A percentile compares a stretch with the other conserved stretches of the same genome.
Conservation (phyloP, 2,329 filamentous ascomycete species). For the Hypoxylon sp. region DNA sequence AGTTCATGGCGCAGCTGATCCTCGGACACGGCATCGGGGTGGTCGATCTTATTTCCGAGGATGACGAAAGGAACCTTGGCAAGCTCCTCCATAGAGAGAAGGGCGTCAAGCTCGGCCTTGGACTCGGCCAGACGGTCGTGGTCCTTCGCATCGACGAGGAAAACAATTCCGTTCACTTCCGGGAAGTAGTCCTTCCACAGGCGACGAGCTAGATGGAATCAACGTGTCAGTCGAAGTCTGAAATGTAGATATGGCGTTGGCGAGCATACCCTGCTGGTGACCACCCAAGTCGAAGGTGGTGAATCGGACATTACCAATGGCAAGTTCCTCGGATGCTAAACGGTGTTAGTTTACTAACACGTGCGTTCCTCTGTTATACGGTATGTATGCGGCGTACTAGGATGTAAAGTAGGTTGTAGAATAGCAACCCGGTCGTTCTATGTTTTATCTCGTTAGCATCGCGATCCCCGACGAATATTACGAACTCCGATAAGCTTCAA, state of each 20-base stretch:
- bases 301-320: constrained; percentile 93
- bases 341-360: constrained; percentile 46
- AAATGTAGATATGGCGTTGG: not conserved
- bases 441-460: constrained; percentile 26
- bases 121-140: constrained; percentile 93
- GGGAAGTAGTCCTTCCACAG: constrained; percentile 98
- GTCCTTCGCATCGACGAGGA: constrained; percentile 98
- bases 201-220: constrained; percentile 75
- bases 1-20: constrained; percentile 93
- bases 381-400: constrained; percentile 72
- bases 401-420: constrained; percentile 90
- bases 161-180: constrained; percentile 95
- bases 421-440: constrained; percentile 94
- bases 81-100: constrained; percentile 96
- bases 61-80: constrained; percentile 95
- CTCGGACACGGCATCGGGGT: constrained; percentile 94
- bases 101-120: constrained; percentile 96
- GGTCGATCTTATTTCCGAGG: constrained; percentile 99
- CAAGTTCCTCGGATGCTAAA: constrained; percentile 87
- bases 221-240: constrained; percentile 10
- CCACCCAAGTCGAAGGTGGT: constrained; percentile 95
- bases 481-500: constrained; percentile 21
- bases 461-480: constrained; percentile 2
- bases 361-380: constrained; percentile 33
- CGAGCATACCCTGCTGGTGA: constrained; percentile 83